These are phyloP conservation scores for Malassezia caprae DNA, from an alignment of 1,284 basidiomycete genomes.

Conservation along the genomic window DNA sequence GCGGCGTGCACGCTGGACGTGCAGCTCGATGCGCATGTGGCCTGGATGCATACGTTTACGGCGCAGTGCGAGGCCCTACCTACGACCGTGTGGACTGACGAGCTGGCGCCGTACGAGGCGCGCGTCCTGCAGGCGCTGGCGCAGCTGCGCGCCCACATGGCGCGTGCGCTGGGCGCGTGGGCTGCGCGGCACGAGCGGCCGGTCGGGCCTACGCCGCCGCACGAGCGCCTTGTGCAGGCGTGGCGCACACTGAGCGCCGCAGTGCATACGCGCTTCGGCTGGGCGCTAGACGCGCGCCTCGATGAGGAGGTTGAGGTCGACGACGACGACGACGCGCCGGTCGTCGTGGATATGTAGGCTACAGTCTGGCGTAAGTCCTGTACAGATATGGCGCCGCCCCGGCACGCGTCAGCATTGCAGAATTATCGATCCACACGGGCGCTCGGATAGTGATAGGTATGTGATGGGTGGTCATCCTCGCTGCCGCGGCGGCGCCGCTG, in stretches of 20 bases:
- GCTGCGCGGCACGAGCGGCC: not conserved
- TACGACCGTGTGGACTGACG: not conserved
- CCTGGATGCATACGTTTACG: slow-evolving; percentile 1
- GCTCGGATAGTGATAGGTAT: slow-evolving; percentile 28
- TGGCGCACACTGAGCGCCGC: slow-evolving; percentile 6
- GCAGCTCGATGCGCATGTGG: slow-evolving; percentile 15
- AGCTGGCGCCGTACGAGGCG: slow-evolving; percentile 1
- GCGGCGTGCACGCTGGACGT: not conserved
- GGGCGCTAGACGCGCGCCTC: slow-evolving; percentile 10
- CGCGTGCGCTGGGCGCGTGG: slow-evolving; percentile 8
- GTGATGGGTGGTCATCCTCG: slow-evolving; percentile 22
- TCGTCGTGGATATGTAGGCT: slow-evolving; percentile 4
- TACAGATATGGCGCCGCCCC: not conserved
- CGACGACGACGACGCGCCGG: slow-evolving; percentile 12
- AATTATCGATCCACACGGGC: slow-evolving; percentile 19
- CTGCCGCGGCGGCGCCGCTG: not conserved
- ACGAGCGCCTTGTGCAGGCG: slow-evolving; percentile 7
- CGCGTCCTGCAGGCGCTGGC: slow-evolving; percentile 9
- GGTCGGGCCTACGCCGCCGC: not conserved
- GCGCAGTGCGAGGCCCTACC: slow-evolving; percentile 8
- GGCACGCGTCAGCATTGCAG: slow-evolving; percentile 27
- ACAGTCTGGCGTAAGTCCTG: not conserved
- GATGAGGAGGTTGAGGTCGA: slow-evolving; percentile 18
- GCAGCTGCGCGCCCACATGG: slow-evolving; percentile 10
- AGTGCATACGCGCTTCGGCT: slow-evolving; percentile 1